These are phyloP conservation scores for Flaveria linearis DNA, from an alignment of 129 eudicot species.

Conservation along the genomic window DNA sequence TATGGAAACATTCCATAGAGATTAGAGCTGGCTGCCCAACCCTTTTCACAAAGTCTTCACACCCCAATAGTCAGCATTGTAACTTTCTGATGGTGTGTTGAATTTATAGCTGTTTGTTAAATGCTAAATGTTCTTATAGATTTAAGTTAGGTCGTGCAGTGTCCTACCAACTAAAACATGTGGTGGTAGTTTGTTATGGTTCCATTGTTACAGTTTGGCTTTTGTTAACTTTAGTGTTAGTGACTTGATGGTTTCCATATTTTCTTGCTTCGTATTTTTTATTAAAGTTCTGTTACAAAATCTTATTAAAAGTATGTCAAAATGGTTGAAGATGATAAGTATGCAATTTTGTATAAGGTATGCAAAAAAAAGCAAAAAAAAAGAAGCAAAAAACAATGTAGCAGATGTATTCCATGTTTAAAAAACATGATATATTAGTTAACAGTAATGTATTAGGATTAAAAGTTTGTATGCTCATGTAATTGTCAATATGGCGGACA, in stretches of 20 bases:
- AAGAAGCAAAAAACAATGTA: neutral
- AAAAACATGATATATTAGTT: neutral
- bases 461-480: neutral
- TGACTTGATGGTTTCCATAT: neutral
- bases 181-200: neutral
- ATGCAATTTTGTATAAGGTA: neutral
- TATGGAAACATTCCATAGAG: no score
- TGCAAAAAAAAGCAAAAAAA: neutral
- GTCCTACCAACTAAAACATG: neutral
- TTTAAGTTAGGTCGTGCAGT: neutral
- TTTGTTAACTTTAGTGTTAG: neutral
- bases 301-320: neutral
- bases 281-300: neutral
- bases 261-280: neutral
- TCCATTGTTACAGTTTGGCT: neutral
- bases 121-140: neutral
- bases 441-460: neutral
- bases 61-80: neutral
- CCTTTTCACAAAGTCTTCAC: no score
- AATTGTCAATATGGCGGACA: neutral
- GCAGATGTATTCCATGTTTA: neutral
- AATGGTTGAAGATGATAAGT: neutral
- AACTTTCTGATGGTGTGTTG: conserved; percentile 1
- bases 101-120: neutral
- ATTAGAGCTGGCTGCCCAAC: no score